Evolutionary conservation across 768 basidiomycete species (phyloP).

Genomic region (Galerina marginata): DNA sequence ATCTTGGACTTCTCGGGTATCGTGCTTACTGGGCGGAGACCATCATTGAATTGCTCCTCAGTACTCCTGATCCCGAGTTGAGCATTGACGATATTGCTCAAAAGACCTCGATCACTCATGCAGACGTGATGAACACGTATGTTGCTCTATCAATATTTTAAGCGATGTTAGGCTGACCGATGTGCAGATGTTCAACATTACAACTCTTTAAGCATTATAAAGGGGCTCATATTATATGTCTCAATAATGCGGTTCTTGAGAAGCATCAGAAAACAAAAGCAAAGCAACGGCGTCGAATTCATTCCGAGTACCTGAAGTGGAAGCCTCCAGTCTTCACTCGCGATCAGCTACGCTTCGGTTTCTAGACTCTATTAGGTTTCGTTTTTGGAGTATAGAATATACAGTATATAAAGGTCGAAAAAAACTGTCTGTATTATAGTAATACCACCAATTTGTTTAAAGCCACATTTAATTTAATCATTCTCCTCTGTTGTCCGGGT

Average conservation of each 20-base stretch:
- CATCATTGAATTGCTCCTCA: conserved; percentile 88
- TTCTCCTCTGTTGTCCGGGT: neutral
- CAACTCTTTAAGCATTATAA: conserved; percentile 97
- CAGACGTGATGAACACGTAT: conserved; percentile 98
- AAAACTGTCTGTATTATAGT: conserved; percentile 23
- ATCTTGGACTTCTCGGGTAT: conserved; percentile 91
- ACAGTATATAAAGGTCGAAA: conserved; percentile 15
- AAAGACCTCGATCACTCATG: conserved; percentile 92
- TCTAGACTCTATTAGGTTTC: conserved; percentile 35
- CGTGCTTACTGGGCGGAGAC: conserved; percentile 97
- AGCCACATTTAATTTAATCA: conserved; percentile 2
- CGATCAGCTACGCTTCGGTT: conserved; percentile 84
- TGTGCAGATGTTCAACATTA: conserved; percentile 84
- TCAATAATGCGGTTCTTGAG: conserved; percentile 90
- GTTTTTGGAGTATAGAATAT: conserved; percentile 22
- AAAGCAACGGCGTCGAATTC: conserved; percentile 81
- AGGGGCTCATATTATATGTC: conserved; percentile 90
- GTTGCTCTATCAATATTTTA: conserved; percentile 11
- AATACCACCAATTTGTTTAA: conserved; percentile 18
- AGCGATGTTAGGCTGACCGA: conserved; percentile 9
- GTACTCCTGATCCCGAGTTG: conserved; percentile 75
- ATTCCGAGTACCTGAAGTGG: conserved; percentile 85
- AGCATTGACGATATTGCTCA: conserved; percentile 98
- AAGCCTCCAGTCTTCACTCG: conserved; percentile 94
- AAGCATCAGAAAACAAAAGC: conserved; percentile 84